These are phyloP conservation scores for Neofusicoccum sp. DNA, from an alignment of 2,329 filamentous ascomycete genomes.

Conservation along the genomic window DNA sequence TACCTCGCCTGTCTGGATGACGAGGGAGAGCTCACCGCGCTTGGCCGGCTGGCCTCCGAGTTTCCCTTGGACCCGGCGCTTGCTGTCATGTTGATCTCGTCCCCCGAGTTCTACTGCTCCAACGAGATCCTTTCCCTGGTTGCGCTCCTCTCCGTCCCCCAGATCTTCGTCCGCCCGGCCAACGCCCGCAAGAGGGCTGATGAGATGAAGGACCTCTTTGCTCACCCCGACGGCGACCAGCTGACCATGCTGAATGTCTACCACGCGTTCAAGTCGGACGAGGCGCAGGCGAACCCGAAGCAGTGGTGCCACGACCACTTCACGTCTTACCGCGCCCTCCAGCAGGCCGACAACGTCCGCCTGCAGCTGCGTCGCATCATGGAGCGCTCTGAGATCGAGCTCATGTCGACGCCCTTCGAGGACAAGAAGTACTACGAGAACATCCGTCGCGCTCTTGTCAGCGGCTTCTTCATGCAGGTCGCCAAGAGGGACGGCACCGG, in stretches of 20 bases:
- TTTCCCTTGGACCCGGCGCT: slow-evolving; percentile 93
- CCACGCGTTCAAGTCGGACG: slow-evolving; percentile 85
- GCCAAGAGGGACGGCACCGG: slow-evolving; percentile 86
- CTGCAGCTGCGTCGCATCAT: slow-evolving; percentile 91
- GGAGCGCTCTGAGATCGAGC: slow-evolving; percentile 84
- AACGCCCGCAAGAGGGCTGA: slow-evolving; percentile 86
- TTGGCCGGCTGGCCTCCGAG: slow-evolving; percentile 86
- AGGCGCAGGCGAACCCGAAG: slow-evolving; percentile 70
- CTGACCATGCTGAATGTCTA: slow-evolving; percentile 96
- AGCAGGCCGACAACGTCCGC: slow-evolving; percentile 92
- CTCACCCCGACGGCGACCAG: slow-evolving; percentile 91
- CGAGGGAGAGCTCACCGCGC: slow-evolving; percentile 83
- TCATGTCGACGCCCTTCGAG: slow-evolving; percentile 85
- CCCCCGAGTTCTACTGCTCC: slow-evolving; percentile 96
- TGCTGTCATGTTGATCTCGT: slow-evolving; percentile 96
- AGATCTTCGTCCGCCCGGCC: slow-evolving; percentile 87
- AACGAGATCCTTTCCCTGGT: slow-evolving; percentile 97
- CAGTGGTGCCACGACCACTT: slow-evolving; percentile 98
- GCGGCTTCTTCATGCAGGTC: slow-evolving; percentile 94
- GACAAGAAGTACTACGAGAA: slow-evolving; percentile 98
- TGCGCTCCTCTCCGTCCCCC: slow-evolving; percentile 87
- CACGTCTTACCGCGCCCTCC: slow-evolving; percentile 81
- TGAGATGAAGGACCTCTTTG: slow-evolving; percentile 94
- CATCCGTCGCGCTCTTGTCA: slow-evolving; percentile 85
- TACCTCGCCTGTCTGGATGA: slow-evolving; percentile 96